Evolutionary conservation across 2,329 filamentous ascomycete genomes (phyloP), one percentile per base, ranked within the genome.

Genomic region (Aspergillus carbonarius): DNA sequence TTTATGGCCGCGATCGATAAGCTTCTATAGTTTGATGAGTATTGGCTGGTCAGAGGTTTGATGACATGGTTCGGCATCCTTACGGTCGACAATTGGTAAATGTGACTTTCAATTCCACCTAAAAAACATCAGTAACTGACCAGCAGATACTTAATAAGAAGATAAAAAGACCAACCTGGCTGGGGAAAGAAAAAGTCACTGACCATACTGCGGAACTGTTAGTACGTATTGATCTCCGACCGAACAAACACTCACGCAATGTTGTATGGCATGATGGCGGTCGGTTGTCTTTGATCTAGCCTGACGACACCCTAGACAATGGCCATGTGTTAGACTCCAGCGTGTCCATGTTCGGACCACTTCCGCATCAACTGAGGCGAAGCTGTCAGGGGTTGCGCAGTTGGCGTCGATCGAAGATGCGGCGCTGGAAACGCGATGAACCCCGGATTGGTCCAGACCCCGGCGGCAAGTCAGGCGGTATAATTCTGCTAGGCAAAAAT

Each of bases 171-270:
- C 76, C 54, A 73, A 82, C 82, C 93, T 54, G 95, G 93, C 72
- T 98, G 93, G 13, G 95, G 95, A 74, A 96, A 99, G 87, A 99
- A 99, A 84, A 96, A 97, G 82, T 99, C 95, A 84, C 93, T 93
- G 75, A 97, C 91, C 95, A 99, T 99, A 60, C 85, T 87, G 65
- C 12, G 57, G 34, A 42, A 12, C 34, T 40, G 42, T 70, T 63
- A 71, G 68, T 75, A 56, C 74, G 64, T 49, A 55, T 59, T 59
- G 34, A 57, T 55, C 51, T 48, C 47, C 25, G 35, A 20, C 46
- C 12, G 20, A 55, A 13, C 20, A 42, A 46, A 34, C 39, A 75
- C 84, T 68, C 76, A 87, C 85, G 87, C 86, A 72, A 89, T 89
- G 68, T 88, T 88, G 80, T 89, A 89, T 55, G 85, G 82, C 87